These are phyloP conservation scores for Alternaria gansuensis DNA, from an alignment of 2,329 filamentous ascomycete species.

Conservation along the genomic window DNA sequence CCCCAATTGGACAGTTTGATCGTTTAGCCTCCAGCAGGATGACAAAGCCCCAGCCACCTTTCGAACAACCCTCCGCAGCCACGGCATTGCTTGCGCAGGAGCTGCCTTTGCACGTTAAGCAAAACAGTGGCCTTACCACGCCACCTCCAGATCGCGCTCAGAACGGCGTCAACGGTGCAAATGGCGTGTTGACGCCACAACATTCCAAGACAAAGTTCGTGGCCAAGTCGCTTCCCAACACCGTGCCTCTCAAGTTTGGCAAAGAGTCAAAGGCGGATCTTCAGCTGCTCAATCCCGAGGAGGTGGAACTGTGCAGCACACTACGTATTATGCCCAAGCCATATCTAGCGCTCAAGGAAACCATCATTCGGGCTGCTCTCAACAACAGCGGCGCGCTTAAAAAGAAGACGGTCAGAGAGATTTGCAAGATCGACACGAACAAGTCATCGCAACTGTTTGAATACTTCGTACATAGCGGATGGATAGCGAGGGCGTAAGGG, in stretches of 20 bases:
- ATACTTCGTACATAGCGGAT: constrained; percentile 91
- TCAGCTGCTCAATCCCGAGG: constrained; percentile 84
- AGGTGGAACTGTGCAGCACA: constrained; percentile 84
- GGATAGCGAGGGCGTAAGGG: constrained; percentile 80
- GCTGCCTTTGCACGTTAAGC: constrained; percentile 69
- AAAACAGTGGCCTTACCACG: constrained; percentile 53
- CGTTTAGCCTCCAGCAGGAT: constrained; percentile 76
- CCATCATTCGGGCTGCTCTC: constrained; percentile 87
- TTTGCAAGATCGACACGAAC: constrained; percentile 82
- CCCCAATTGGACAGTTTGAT: constrained; percentile 83
- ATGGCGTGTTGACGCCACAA: constrained; percentile 52
- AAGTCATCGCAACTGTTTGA: constrained; percentile 91
- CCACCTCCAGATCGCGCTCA: constrained; percentile 54
- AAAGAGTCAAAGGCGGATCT: constrained; percentile 82
- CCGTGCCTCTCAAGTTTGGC: constrained; percentile 72
- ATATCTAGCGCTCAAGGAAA: constrained; percentile 93
- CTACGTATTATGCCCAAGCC: constrained; percentile 91
- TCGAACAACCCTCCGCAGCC: constrained; percentile 77
- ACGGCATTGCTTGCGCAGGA: constrained; percentile 81
- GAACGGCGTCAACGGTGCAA: constrained; percentile 62
- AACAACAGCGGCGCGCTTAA: constrained; percentile 88
- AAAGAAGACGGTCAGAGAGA: constrained; percentile 90
- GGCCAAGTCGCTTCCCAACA: constrained; percentile 66
- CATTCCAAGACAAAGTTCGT: constrained; percentile 60
- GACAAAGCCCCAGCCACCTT: constrained; percentile 69